These are phyloP conservation scores for Oryza brachyantha DNA, from an alignment of 176 grass and related monocot genomes.

Conservation along the genomic window DNA sequence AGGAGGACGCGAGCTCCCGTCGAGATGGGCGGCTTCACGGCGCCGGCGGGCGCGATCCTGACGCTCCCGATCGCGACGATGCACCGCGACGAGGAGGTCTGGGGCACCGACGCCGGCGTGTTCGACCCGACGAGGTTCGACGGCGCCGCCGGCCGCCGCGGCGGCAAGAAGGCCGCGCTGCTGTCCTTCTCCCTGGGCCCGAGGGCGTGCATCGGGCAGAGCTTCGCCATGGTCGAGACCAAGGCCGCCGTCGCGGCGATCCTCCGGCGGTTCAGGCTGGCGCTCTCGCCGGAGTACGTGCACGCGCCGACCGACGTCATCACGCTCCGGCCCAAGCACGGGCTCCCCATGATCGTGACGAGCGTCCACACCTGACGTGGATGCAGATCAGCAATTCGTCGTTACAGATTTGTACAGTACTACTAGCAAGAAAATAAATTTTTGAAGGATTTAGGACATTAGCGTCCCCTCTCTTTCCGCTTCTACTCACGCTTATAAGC, in stretches of 20 bases:
- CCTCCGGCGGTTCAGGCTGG: conserved; percentile 49
- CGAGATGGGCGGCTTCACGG: conserved; percentile 24
- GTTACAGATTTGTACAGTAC: too few relatives aligned
- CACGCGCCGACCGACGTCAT: conserved; percentile 44
- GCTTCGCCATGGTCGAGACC: conserved; percentile 53
- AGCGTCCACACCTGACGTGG: neutral
- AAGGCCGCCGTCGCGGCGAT: conserved; percentile 41
- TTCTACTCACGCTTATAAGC: too few relatives aligned
- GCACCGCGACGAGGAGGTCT: conserved; percentile 47
- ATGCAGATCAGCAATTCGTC: neutral
- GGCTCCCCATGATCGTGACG: conserved; percentile 42
- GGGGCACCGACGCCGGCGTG: conserved; percentile 53
- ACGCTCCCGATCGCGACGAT: conserved; percentile 34
- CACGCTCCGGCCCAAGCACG: conserved; percentile 40
- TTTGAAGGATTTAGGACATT: too few relatives aligned
- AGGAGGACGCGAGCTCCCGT: conserved; percentile 4
- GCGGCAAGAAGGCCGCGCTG: conserved; percentile 19
- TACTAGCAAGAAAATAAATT: too few relatives aligned
- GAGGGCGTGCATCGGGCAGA: conserved; percentile 60
- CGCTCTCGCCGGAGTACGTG: conserved; percentile 49
- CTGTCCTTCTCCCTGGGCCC: conserved; percentile 54
- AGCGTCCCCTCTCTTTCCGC: too few relatives aligned
- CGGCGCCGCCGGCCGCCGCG: conserved; percentile 13
- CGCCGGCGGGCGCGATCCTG: conserved; percentile 3
- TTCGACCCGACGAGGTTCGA: conserved; percentile 58